These are phyloP conservation scores for Akebia trifoliata DNA, from an alignment of 164 flowering plant species.

Conservation along the genomic window DNA sequence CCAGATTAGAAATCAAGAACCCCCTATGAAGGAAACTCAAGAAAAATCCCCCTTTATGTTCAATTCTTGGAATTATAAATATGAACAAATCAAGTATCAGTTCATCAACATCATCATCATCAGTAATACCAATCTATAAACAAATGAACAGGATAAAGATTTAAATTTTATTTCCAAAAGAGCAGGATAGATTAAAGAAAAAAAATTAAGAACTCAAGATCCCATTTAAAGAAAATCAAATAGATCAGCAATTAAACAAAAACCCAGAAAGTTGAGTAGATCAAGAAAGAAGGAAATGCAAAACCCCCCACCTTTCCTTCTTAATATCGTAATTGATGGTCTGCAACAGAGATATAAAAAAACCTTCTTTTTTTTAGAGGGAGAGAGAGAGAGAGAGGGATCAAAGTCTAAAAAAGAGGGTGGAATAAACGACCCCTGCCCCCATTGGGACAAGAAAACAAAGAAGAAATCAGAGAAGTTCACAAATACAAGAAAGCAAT, in stretches of 20 bases:
- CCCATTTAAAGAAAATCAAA: not conserved
- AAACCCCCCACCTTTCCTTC: not conserved
- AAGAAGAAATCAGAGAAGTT: not conserved
- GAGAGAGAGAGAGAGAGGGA: not conserved
- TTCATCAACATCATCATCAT: not conserved
- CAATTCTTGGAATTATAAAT: not conserved
- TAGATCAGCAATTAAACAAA: not conserved
- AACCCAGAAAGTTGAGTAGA: not conserved
- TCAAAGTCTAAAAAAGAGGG: not conserved
- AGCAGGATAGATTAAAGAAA: not conserved
- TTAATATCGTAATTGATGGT: slow-evolving; percentile 4
- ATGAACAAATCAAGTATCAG: not conserved
- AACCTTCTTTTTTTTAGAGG: too few relatives aligned
- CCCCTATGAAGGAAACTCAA: not conserved
- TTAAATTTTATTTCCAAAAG: slow-evolving; percentile 1
- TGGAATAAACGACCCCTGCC: not conserved
- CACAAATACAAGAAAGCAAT: slow-evolving; percentile 5
- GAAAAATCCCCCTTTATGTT: not conserved
- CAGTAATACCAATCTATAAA: not conserved
- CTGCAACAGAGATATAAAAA: slow-evolving; percentile 1
- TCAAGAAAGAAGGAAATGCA: slow-evolving; percentile 1
- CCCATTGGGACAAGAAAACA: not conserved
- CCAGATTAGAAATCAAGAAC: not conserved
- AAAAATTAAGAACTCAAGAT: too few relatives aligned
- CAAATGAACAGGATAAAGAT: not conserved